Conservation (phyloP, 1,284 basidiomycete genomes). For the Moesziomyces parantarcticus region DNA sequence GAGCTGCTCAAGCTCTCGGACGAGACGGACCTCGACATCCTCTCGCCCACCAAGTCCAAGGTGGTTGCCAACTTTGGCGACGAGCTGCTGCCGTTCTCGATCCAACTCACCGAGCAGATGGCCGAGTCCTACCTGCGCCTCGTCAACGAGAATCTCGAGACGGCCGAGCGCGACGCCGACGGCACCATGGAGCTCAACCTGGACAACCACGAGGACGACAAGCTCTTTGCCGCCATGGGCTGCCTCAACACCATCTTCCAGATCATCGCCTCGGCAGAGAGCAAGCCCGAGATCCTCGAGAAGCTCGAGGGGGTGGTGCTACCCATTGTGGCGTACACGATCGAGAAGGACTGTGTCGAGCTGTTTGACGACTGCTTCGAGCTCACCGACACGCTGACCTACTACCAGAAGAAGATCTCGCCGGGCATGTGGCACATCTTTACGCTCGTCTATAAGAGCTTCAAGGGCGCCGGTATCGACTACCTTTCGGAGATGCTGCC, state of each 20-base stretch:
- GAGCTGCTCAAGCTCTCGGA: slow-evolving; percentile 87
- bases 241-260: slow-evolving; percentile 72
- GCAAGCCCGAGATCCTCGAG: slow-evolving; percentile 78
- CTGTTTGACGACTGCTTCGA: slow-evolving; percentile 89
- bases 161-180: slow-evolving; percentile 71
- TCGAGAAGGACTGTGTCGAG: slow-evolving; percentile 71
- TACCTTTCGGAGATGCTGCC: slow-evolving; percentile 86
- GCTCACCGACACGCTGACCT: slow-evolving; percentile 84
- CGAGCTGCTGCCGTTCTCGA: slow-evolving; percentile 86
- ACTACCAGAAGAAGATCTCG: slow-evolving; percentile 80
- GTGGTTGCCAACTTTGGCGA: slow-evolving; percentile 87
- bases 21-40: slow-evolving; percentile 86
- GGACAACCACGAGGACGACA: slow-evolving; percentile 75
- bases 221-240: slow-evolving; percentile 78
- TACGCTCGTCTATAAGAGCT: slow-evolving; percentile 82
- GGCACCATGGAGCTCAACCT: slow-evolving; percentile 71
- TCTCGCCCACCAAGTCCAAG: slow-evolving; percentile 82
- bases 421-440: slow-evolving; percentile 88
- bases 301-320: slow-evolving; percentile 85
- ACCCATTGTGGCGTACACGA: slow-evolving; percentile 80
- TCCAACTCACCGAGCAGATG: slow-evolving; percentile 78
- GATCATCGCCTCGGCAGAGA: slow-evolving; percentile 76
- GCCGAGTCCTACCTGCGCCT: slow-evolving; percentile 74
- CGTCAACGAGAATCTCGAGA: slow-evolving; percentile 66
- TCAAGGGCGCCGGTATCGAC: slow-evolving; percentile 84